Conservation (phyloP, 73 alveolate genomes). For the Paramecium caudatum region DNA sequence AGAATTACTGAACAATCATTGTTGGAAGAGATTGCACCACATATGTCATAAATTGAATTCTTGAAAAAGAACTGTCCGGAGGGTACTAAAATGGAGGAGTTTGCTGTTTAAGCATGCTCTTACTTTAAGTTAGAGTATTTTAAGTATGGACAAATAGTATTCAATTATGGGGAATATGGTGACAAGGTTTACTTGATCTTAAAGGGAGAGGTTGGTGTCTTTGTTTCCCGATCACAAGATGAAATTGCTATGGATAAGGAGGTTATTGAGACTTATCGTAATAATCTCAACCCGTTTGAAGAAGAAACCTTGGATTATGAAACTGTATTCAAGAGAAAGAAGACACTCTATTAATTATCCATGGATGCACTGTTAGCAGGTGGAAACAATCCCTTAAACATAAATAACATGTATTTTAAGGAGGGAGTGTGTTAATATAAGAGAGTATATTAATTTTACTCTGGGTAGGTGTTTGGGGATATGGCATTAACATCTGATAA, state of each 20-base stretch:
- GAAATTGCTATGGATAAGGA: conserved; percentile 18
- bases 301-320: conserved; percentile 36
- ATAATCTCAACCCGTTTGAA: conserved; percentile 1
- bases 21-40: conserved; percentile 44
- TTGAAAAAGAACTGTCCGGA: conserved; percentile 50
- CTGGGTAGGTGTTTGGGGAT: conserved; percentile 66
- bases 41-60: conserved; percentile 16
- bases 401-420: conserved; percentile 40
- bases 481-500: conserved; percentile 41
- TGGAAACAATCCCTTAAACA: not conserved
- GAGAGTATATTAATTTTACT: conserved; percentile 48
- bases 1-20: conserved; percentile 10
- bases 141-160: conserved; percentile 40
- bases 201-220: conserved; percentile 60
- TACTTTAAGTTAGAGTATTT: conserved; percentile 26
- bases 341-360: not conserved
- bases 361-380: conserved; percentile 2
- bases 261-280: not conserved
- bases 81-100: conserved; percentile 34
- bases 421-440: conserved; percentile 27
- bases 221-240: not conserved
- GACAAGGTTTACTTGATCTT: conserved; percentile 46
- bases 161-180: conserved; percentile 66
- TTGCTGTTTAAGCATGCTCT: not conserved
- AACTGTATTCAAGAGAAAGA: not conserved